Percentiles rank a stretch among this genome's conserved stretches.
These are phyloP conservation scores for Penicillium nordicum DNA, from an alignment of 2,329 filamentous ascomycete genomes.

Conservation along the genomic window DNA sequence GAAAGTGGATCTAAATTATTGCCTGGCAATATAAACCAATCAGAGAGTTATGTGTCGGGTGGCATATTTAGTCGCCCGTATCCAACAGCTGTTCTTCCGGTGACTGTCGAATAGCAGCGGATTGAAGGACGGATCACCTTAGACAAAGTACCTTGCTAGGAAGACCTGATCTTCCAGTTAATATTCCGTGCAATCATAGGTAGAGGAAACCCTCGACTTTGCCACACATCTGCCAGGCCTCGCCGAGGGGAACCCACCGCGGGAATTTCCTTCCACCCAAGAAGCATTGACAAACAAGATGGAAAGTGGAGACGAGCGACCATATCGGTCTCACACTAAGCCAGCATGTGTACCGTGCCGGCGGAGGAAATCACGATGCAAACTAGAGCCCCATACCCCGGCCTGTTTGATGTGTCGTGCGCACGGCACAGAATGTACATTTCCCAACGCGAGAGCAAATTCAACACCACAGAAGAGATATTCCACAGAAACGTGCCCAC, in stretches of 20 bases:
- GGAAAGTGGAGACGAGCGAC: slow-evolving; percentile 9
- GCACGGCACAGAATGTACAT: slow-evolving; percentile 16
- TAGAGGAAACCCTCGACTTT: background rate
- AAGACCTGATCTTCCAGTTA: background rate
- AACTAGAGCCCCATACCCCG: background rate
- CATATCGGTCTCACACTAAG: slow-evolving; percentile 16
- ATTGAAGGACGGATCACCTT: background rate
- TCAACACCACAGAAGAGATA: background rate
- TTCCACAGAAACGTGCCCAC: background rate
- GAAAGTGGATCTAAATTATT: too few species aligned
- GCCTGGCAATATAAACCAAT: too few species aligned
- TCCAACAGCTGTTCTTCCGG: background rate
- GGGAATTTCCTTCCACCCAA: background rate
- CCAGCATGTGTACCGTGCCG: slow-evolving; percentile 16
- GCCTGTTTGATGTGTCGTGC: slow-evolving; percentile 17
- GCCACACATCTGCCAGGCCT: background rate
- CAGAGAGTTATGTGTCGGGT: too few species aligned
- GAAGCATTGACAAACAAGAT: background rate
- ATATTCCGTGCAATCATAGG: background rate
- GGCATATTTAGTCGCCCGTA: too few species aligned
- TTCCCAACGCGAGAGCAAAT: slow-evolving; percentile 4
- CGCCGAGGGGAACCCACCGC: background rate
- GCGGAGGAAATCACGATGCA: slow-evolving; percentile 18
- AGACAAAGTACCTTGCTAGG: background rate
- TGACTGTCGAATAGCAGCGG: background rate